Base-by-base conservation (phyloP, 2,329 filamentous ascomycete genomes). In the Colletotrichum lini region DNA sequence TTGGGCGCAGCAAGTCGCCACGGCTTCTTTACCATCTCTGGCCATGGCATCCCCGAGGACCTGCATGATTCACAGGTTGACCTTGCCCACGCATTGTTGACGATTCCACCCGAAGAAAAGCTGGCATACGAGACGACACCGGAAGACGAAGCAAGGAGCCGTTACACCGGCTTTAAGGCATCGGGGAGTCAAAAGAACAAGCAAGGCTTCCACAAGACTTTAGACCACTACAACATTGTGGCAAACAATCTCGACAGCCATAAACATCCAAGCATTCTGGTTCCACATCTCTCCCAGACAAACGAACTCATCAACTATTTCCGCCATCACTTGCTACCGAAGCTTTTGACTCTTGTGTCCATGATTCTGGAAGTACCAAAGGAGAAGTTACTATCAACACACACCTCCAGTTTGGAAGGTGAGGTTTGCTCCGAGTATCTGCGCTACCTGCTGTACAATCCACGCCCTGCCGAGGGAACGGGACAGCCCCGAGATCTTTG, bases 401-500 rank as follows among this genome's bases (percentile, higher is more conserved):
- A 64, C n/a, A 23, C 50, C 7, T 56, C 61, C 2, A 13, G 7
- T 1, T 18, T 15, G 26, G 47, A 35, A 10, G 30, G 30, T 35
- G 30, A 68, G 15, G 9, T 21, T 21, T 47, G 26, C 21, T 64
- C 44, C 12, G 50, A 64, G 3, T 64, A 64, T 35, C 18, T 68
- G 15, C 42, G 65, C 2, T 64, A 57, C 35, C 30, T 68, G 3
- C 15, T 68, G 2, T 64, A 57, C 35, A 50, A 35, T 21, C 50
- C 50, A 9, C 59, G 59, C 10, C 30, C 59, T 1, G 35, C 15
- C 23, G 21, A 56, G 16, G 23, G 35, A 13, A 53, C 30, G 9
- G 23, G 12, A 2, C 23, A 45, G 38, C 44, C 23, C 8, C 44
- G 44, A 52, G 59, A 50, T 18, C 21, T 57, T 3, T 78, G 74